Conservation (phyloP, 495 filamentous ascomycete genomes). For the Podospora tetraspora region DNA sequence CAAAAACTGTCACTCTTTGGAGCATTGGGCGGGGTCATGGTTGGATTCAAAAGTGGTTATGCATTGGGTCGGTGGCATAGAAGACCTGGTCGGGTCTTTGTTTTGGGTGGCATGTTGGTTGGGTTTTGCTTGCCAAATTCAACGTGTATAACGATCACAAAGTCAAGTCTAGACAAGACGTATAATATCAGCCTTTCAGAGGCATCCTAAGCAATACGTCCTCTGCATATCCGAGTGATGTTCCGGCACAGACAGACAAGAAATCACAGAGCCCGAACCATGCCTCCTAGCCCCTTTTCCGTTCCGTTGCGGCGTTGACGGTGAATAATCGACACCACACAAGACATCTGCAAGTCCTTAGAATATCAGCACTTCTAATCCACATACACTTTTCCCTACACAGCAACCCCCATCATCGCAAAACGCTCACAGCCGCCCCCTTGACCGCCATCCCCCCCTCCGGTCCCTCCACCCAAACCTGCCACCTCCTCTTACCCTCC, state of each 20-base stretch:
- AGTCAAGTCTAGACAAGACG: too few relatives aligned
- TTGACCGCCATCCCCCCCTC: constrained; percentile 59
- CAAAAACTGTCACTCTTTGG: not conserved
- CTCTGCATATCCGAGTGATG: too few relatives aligned
- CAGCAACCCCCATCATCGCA: not conserved
- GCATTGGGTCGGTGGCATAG: not conserved
- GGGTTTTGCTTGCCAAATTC: not conserved
- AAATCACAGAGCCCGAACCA: not conserved
- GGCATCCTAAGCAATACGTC: too few relatives aligned
- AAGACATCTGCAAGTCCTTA: not conserved
- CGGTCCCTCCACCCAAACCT: constrained; percentile 62
- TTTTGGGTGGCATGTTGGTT: not conserved
- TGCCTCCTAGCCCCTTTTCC: too few relatives aligned
- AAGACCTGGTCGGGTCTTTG: not conserved
- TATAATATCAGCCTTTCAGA: too few relatives aligned
- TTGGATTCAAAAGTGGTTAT: not conserved
- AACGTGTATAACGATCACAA: not conserved
- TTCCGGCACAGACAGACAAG: not conserved
- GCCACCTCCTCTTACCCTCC: constrained; percentile 37
- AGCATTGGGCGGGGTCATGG: not conserved
- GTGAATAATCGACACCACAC: too few relatives aligned
- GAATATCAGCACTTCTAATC: not conserved
- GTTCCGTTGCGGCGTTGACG: too few relatives aligned
- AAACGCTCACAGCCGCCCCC: constrained; percentile 29
- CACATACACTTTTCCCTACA: not conserved